Conservation (phyloP, 176 grass and related monocot species). For the Tillandsia fasciculata region DNA sequence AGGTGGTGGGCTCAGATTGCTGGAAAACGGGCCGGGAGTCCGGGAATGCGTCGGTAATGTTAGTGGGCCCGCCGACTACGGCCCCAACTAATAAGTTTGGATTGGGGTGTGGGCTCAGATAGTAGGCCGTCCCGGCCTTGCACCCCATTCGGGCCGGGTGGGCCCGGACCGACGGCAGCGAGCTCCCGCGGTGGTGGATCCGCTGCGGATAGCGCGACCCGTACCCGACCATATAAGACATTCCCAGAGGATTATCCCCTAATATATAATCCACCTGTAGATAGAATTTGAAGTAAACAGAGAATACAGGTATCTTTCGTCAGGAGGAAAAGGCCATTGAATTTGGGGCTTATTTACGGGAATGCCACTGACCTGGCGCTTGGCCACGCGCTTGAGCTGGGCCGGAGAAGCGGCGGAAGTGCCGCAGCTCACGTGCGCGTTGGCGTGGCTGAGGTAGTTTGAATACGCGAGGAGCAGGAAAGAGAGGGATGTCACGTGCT, state of each 20-base stretch:
- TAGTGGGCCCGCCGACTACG: constrained; percentile 66
- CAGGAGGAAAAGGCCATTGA: not conserved
- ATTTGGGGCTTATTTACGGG: not conserved
- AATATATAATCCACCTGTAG: constrained; percentile 82
- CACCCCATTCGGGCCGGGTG: constrained; percentile 60
- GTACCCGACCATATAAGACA: constrained; percentile 98
- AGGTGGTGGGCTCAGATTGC: constrained; percentile 85
- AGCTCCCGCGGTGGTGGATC: constrained; percentile 87
- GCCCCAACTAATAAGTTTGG: constrained; percentile 73
- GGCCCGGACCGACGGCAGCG: constrained; percentile 43
- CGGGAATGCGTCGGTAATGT: constrained; percentile 57
- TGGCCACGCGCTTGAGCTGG: constrained; percentile 68
- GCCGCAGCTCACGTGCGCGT: constrained; percentile 48
- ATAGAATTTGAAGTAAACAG: not conserved
- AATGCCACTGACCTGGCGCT: constrained; percentile 42
- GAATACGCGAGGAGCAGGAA: constrained; percentile 89
- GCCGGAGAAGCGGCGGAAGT: constrained; percentile 29
- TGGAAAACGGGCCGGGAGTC: constrained; percentile 61
- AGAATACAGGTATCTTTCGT: not conserved
- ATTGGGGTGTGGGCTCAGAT: constrained; percentile 44
- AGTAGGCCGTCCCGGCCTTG: constrained; percentile 58
- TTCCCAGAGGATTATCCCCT: constrained; percentile 76
- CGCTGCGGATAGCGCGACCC: constrained; percentile 48
- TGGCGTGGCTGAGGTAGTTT: constrained; percentile 84
- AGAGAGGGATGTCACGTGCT: constrained; percentile 88